Percentiles rank a stretch among this genome's conserved stretches.
Conservation (phyloP, 768 basidiomycete genomes). For the Tricholoma hemisulphureum region DNA sequence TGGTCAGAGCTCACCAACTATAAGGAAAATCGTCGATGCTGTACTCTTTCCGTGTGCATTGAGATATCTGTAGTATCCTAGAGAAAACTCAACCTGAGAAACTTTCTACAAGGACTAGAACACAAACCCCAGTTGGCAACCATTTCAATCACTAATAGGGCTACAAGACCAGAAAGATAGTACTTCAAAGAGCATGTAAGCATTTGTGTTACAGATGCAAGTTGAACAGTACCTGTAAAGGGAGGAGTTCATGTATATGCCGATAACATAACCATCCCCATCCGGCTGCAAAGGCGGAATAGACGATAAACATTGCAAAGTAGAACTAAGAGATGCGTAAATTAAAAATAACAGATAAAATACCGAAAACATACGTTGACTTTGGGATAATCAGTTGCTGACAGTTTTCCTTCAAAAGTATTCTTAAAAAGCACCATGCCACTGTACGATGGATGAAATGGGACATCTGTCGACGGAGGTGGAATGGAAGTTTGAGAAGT, state of each 20-base stretch:
- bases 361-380: constrained; percentile 64
- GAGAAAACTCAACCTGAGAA: constrained; percentile 7
- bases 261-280: constrained; percentile 88
- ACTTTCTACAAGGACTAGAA: background rate
- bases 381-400: constrained; percentile 96
- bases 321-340: constrained; percentile 64
- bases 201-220: background rate
- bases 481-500: constrained; percentile 57
- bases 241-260: constrained; percentile 80
- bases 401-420: constrained; percentile 81
- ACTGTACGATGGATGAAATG: constrained; percentile 72
- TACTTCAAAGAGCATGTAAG: constrained; percentile 45
- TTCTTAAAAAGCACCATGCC: constrained; percentile 86
- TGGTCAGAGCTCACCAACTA: constrained; percentile 65
- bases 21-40: constrained; percentile 84
- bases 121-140: constrained; percentile 80
- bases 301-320: constrained; percentile 78
- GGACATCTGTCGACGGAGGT: constrained; percentile 48
- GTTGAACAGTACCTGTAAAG: constrained; percentile 62
- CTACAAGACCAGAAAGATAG: constrained; percentile 87
- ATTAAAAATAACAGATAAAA: background rate
- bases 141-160: constrained; percentile 91
- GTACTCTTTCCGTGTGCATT: constrained; percentile 79
- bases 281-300: constrained; percentile 57
- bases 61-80: constrained; percentile 92